phyloP scores from a whole-genome alignment of 768 basidiomycete species.

The Phaeotremella skinneri region DNA sequence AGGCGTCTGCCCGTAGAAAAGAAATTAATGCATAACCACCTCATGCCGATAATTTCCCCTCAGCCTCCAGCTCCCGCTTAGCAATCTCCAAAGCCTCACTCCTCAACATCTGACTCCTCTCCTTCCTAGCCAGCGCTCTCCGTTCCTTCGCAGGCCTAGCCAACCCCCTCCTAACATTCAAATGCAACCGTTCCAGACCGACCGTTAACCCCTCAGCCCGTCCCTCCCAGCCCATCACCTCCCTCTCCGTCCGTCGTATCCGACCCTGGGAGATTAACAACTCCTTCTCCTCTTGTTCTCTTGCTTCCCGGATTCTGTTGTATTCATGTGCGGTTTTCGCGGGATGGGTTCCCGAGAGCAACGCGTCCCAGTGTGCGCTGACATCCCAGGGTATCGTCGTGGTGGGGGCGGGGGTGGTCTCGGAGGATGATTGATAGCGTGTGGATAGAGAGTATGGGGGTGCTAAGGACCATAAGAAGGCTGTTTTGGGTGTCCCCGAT shows the following conservation, averaged over 20 bases:
- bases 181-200: constrained; percentile 28
- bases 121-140: not conserved
- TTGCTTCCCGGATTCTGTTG: not conserved
- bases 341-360: constrained; percentile 17
- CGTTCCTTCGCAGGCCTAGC: constrained; percentile 36
- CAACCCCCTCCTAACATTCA: constrained; percentile 33
- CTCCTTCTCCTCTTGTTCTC: constrained; percentile 15
- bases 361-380: constrained; percentile 24
- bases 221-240: constrained; percentile 34
- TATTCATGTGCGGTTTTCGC: constrained; percentile 10
- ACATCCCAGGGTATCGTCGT: constrained; percentile 12
- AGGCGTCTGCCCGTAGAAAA: not conserved
- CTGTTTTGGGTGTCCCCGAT: constrained; percentile 1
- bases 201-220: constrained; percentile 28
- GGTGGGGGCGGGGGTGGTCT: constrained; percentile 1
- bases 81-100: constrained; percentile 1
- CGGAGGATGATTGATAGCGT: not conserved
- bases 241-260: constrained; percentile 25
- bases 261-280: constrained; percentile 10
- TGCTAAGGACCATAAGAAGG: constrained; percentile 10
- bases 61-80: constrained; percentile 8
- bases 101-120: not conserved
- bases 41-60: not conserved
- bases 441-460: not conserved
- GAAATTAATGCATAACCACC: not conserved